A percentile compares a stretch with the other conserved stretches of the same genome.
Conservation (phyloP, 2,329 filamentous ascomycete genomes). For the Biscogniauxia mediterranea region DNA sequence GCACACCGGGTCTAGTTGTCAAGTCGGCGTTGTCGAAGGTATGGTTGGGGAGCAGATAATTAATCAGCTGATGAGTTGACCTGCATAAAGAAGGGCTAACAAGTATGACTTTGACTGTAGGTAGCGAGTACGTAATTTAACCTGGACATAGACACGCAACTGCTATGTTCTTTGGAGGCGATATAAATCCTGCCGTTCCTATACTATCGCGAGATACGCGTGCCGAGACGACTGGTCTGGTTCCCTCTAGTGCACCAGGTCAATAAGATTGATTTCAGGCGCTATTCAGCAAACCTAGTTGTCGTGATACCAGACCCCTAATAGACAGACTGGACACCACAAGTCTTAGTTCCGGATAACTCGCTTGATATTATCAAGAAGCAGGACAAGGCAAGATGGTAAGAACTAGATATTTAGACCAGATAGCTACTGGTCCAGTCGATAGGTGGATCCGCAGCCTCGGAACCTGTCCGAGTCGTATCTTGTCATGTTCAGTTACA, state of each 20-base stretch:
- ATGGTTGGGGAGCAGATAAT: not conserved
- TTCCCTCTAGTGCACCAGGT: not conserved
- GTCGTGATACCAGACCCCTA: not conserved
- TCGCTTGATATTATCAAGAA: not conserved
- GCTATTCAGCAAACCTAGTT: not conserved
- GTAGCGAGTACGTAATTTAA: not conserved
- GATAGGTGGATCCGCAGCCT: not conserved
- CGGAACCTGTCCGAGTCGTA: not conserved
- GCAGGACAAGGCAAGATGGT: not conserved
- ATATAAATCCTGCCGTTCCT: not conserved
- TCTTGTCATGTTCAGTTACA: not conserved
- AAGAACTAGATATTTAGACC: not conserved
- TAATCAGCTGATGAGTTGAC: not conserved
- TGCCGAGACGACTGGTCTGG: not conserved
- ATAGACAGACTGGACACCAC: not conserved
- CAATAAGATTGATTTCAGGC: not conserved
- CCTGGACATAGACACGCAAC: not conserved
- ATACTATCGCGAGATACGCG: not conserved
- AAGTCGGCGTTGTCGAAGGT: not conserved
- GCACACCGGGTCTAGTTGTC: not conserved
- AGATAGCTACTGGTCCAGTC: not conserved
- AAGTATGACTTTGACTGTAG: too few relatives aligned
- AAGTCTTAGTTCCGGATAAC: not conserved
- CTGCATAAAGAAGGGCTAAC: not conserved
- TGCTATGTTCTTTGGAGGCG: not conserved